These are phyloP conservation scores for Mucor ambiguus DNA, from an alignment of 371 early-diverging fungal species.

Conservation along the genomic window DNA sequence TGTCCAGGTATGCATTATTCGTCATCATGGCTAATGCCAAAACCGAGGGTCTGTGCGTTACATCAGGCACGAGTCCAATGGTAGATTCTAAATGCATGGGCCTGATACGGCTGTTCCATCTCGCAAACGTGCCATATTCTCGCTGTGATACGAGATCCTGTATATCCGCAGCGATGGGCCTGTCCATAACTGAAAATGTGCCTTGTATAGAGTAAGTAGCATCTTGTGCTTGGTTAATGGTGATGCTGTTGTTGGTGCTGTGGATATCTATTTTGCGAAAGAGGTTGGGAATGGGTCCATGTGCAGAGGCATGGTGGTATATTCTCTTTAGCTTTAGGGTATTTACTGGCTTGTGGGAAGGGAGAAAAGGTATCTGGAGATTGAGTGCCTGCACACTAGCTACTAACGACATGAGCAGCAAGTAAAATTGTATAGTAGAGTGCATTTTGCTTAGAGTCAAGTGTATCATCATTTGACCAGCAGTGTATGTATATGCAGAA, in stretches of 20 bases:
- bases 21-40: slow-evolving; percentile 77
- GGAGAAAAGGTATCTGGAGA: slow-evolving; percentile 1
- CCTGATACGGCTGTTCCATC: slow-evolving; percentile 6
- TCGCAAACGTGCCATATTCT: slow-evolving; percentile 1
- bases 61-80: slow-evolving; percentile 62
- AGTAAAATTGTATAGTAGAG: neutral
- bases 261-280: slow-evolving; percentile 47
- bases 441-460: neutral
- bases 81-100: slow-evolving; percentile 25
- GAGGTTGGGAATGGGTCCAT: slow-evolving; percentile 44
- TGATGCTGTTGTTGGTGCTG: neutral
- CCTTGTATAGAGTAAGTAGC: neutral
- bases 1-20: slow-evolving; percentile 71
- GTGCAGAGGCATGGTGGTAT: slow-evolving; percentile 42
- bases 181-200: slow-evolving; percentile 2
- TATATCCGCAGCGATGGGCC: slow-evolving; percentile 9
- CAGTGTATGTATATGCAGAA: neutral
- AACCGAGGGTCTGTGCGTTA: slow-evolving; percentile 71
- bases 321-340: slow-evolving; percentile 33
- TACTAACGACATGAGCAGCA: neutral
- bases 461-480: neutral
- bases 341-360: slow-evolving; percentile 6
- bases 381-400: neutral
- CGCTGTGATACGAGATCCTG: neutral
- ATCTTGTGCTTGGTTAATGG: neutral